phyloP scores from a whole-genome alignment of 164 flowering plant genomes.

The Magnolia changhungtana region DNA sequence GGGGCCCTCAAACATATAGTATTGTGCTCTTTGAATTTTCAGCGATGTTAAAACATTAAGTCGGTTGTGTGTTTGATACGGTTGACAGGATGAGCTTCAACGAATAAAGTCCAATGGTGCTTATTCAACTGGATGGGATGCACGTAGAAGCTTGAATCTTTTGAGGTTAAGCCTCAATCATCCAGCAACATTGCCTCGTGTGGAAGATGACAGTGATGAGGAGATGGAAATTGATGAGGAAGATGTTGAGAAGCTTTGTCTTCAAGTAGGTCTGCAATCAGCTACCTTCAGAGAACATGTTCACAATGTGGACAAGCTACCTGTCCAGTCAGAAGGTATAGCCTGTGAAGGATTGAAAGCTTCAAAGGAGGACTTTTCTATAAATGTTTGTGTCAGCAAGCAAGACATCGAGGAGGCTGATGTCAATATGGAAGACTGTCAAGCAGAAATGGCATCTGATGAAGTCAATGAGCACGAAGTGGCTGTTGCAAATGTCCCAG shows the following conservation, averaged over 20 bases:
- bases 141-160: conserved; percentile 82
- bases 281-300: neutral
- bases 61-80: neutral
- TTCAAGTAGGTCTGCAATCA: conserved; percentile 33
- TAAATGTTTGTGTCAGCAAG: conserved; percentile 11
- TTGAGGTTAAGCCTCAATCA: conserved; percentile 68
- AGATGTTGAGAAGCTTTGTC: conserved; percentile 53
- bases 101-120: conserved; percentile 68
- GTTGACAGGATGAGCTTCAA: conserved; percentile 76
- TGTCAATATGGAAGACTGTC: conserved; percentile 63
- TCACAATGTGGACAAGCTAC: conserved; percentile 1
- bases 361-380: conserved; percentile 2
- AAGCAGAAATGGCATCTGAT: conserved; percentile 23
- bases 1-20: neutral
- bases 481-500: conserved; percentile 9
- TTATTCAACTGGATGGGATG: conserved; percentile 78
- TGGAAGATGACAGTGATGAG: conserved; percentile 88
- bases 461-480: conserved; percentile 21
- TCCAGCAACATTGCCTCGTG: conserved; percentile 55
- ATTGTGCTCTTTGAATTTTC: neutral
- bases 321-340: neutral
- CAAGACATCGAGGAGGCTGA: conserved; percentile 43
- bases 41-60: neutral
- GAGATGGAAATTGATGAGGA: conserved; percentile 96
- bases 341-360: neutral